Evolutionary conservation across 2,329 filamentous ascomycete species (phyloP), one percentile per base, ranked within the genome.

Genomic region (Arthrobotrys sphaeroides): DNA sequence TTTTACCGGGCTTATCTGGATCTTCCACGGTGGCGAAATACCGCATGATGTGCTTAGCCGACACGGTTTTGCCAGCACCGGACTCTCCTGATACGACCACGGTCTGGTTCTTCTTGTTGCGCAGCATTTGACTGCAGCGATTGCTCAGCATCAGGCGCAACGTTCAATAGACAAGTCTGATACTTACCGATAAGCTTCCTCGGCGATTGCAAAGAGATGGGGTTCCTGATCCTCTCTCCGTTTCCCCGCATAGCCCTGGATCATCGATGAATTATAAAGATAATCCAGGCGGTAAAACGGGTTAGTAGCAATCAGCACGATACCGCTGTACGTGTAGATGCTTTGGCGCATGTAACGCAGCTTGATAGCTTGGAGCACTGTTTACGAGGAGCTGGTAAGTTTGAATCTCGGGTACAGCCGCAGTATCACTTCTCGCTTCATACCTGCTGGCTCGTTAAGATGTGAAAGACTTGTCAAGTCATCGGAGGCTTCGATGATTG

Each of bases 71-170:
- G 81, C 95, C 95, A 78, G 95, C 95, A 88, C 95, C 95, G 65
- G 95, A 99, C 84, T 99, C 95, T 82, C 95, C 95, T 36, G 95
- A 99, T n/a, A 99, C 95, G 64, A 99, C 95, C 78, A 99, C 92
- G 40, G 95, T 99, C 85, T 99, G 95, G 84, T 99, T 99, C 84
- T 93, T 94, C 80, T 88, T 88, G 84, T 97, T 95, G 79, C 95
- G 91, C 82, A 99, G 85, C 95, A 99, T 99, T 85, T 99, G 95
- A 82, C 92, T 95, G 80, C 26, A 61, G 47, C 26, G 43, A 40
- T 38, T 22, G 67, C 24, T 33, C 5, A 55, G 51, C 26, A 55
- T 55, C 31, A 13, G n/a, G 51, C 13, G 24, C 18, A 13, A 6
- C 9, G 26, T 28, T 55, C 28, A 55, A 38, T 24, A 6, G 18